Conservation (phyloP, 192 early-diverging fungal genomes). For the Radiomyces spectabilis region DNA sequence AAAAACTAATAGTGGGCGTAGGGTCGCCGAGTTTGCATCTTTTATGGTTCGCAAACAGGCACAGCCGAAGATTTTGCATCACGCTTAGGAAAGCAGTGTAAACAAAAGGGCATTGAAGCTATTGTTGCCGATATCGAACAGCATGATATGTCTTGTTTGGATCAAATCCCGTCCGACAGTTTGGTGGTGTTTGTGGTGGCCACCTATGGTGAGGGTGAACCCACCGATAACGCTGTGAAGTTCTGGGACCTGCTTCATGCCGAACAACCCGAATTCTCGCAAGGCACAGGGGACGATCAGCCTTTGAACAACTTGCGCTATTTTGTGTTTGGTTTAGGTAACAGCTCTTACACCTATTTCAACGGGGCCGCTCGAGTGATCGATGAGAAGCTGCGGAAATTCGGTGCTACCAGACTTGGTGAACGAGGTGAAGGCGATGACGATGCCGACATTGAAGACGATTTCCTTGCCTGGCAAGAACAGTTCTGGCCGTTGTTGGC, state of each 20-base stretch:
- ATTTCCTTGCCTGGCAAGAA: constrained; percentile 92
- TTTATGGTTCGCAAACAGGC: constrained; percentile 98
- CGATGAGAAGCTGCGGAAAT: constrained; percentile 52
- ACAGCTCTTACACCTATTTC: constrained; percentile 84
- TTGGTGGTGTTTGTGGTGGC: constrained; percentile 88
- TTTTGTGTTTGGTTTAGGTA: constrained; percentile 80
- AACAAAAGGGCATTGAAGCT: constrained; percentile 55
- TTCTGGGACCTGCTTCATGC: constrained; percentile 84
- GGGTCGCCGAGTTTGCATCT: constrained; percentile 70
- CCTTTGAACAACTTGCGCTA: constrained; percentile 48
- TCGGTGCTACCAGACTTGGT: constrained; percentile 72
- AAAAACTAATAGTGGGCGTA: too few relatives aligned
- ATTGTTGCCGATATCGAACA: constrained; percentile 83
- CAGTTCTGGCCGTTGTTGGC: constrained; percentile 66
- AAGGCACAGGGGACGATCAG: constrained; percentile 49
- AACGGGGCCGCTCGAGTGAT: constrained; percentile 72
- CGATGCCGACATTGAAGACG: constrained; percentile 88
- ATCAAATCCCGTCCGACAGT: constrained; percentile 52
- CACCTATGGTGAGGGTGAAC: constrained; percentile 96
- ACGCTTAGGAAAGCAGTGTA: constrained; percentile 81
- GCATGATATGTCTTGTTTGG: constrained; percentile 80
- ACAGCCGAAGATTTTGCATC: constrained; percentile 96
- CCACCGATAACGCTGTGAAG: constrained; percentile 92
- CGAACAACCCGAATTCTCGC: constrained; percentile 52
- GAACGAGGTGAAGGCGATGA: constrained; percentile 93